Percentiles rank a stretch among this genome's conserved stretches.
Conservation (phyloP, 192 early-diverging fungal genomes). For the Podila minutissima region DNA sequence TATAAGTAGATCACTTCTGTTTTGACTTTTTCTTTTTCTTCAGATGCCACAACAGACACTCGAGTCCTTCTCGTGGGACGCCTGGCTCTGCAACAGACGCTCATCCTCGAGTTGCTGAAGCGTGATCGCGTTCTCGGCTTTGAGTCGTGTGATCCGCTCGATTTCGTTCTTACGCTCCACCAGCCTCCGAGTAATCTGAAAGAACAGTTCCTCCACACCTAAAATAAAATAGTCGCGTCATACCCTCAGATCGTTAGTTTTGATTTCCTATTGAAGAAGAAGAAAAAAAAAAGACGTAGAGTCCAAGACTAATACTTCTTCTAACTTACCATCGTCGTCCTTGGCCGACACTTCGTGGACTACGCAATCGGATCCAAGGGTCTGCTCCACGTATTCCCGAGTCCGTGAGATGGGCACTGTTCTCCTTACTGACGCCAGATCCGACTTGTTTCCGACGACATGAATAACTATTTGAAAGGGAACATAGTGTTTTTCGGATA, state of each 20-base stretch:
- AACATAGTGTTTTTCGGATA: not conserved
- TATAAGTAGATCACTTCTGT: not conserved
- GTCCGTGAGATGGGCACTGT: conserved; percentile 66
- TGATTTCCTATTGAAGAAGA: not conserved
- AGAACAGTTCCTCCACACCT: conserved; percentile 64
- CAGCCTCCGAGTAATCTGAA: conserved; percentile 59
- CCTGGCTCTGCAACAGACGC: conserved; percentile 37
- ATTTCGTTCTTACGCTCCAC: conserved; percentile 55
- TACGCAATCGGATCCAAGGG: conserved; percentile 66
- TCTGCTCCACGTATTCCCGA: conserved; percentile 66
- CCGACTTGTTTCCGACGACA: conserved; percentile 79
- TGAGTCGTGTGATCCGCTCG: conserved; percentile 33
- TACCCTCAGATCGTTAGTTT: not conserved
- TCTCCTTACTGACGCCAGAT: conserved; percentile 67
- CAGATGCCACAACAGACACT: conserved; percentile 48
- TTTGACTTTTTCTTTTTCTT: not conserved
- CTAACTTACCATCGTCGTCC: conserved; percentile 69
- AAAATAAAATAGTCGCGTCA: not conserved
- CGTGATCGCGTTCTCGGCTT: conserved; percentile 50
- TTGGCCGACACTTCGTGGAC: conserved; percentile 80
- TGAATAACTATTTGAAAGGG: conserved; percentile 64
- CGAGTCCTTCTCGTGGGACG: conserved; percentile 14
- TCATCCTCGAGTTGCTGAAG: conserved; percentile 48
- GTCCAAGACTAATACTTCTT: not conserved
- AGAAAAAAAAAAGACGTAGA: not conserved